Percentiles rank a stretch among this genome's conserved stretches.
Evolutionary conservation across 345 rosid genomes (phyloP).

Genomic region (Psidium friedrichsthalianum): DNA sequence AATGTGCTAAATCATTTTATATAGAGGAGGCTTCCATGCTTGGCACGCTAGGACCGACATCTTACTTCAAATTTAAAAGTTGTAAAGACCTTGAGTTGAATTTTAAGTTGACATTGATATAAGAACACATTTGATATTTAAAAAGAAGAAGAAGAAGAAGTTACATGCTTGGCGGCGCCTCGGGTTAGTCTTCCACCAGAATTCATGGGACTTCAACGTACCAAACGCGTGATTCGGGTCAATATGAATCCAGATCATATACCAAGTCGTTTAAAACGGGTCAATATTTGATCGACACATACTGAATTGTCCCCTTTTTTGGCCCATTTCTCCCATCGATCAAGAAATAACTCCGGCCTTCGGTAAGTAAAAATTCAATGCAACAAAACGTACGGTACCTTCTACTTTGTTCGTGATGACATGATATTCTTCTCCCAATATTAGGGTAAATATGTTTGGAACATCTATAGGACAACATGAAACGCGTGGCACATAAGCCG

Average conservation of each 20-base stretch:
- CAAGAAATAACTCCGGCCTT: neutral
- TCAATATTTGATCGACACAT: neutral
- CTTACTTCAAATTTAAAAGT: no score
- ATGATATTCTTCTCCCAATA: neutral
- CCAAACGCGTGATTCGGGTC: neutral
- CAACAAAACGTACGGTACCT: neutral
- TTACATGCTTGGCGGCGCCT: no score
- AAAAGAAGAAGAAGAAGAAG: no score
- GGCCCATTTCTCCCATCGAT: neutral
- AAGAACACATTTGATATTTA: no score
- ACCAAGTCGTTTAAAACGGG: neutral
- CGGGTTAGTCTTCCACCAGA: no score
- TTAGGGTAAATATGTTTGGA: neutral
- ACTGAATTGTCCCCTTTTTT: neutral
- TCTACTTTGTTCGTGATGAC: rapidly evolving
- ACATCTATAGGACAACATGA: no score
- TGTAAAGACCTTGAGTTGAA: no score
- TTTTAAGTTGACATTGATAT: no score
- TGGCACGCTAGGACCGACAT: no score
- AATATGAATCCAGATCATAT: neutral
- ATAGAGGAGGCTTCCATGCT: no score
- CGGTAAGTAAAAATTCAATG: neutral
- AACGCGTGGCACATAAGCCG: no score
- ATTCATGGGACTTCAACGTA: neutral
- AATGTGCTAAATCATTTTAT: no score